Conservation (phyloP, 2,329 filamentous ascomycete species). For the Grosmannia clavigera region DNA sequence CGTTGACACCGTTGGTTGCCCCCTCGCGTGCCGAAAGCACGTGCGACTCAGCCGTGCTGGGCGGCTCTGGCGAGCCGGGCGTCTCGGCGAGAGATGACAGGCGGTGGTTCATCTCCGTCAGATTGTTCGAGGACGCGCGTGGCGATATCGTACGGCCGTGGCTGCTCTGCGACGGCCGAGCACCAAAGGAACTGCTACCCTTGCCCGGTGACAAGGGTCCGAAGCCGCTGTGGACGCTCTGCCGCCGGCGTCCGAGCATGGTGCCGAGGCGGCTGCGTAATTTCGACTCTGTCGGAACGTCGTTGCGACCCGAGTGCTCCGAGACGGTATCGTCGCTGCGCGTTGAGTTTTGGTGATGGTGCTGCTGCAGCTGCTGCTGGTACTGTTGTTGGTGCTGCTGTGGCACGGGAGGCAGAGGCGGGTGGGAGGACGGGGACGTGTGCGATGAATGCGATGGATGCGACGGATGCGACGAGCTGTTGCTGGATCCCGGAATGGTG, state of each 20-base stretch:
- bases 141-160: slow-evolving; percentile 48
- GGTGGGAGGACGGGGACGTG: not conserved
- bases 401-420: slow-evolving; percentile 1
- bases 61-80: slow-evolving; percentile 28
- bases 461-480: slow-evolving; percentile 18
- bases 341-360: not conserved
- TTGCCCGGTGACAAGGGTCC: slow-evolving; percentile 44
- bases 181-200: slow-evolving; percentile 40
- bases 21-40: slow-evolving; percentile 27
- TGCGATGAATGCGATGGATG: slow-evolving; percentile 4
- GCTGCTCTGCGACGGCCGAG: slow-evolving; percentile 40
- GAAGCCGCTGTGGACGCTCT: slow-evolving; percentile 54
- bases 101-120: slow-evolving; percentile 39
- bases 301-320: slow-evolving; percentile 32
- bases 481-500: slow-evolving; percentile 20
- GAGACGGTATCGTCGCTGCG: slow-evolving; percentile 24
- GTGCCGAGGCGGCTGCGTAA: slow-evolving; percentile 55
- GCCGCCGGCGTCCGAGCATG: slow-evolving; percentile 52
- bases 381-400: not conserved
- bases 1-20: slow-evolving; percentile 26
- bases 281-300: slow-evolving; percentile 38
- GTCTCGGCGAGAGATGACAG: slow-evolving; percentile 47
- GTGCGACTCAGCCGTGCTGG: slow-evolving; percentile 18
- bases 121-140: slow-evolving; percentile 45
- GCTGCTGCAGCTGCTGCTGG: not conserved